Conservation (phyloP, 306 rosid species). For the Dryas drummondii region DNA sequence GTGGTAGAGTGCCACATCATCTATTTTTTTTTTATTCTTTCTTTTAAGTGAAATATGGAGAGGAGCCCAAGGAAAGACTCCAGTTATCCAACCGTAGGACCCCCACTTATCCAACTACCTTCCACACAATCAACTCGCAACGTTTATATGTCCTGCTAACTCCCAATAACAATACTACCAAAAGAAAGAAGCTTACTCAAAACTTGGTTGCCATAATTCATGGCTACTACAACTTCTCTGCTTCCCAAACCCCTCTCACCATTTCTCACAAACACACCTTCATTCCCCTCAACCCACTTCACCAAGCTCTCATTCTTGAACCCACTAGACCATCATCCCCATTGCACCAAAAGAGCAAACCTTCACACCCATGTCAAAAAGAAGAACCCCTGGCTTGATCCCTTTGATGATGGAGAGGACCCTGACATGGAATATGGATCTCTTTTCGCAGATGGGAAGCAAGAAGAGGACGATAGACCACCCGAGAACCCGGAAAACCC, state of each 20-base stretch:
- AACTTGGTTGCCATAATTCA: slow-evolving; percentile 6
- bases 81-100: slow-evolving; percentile 16
- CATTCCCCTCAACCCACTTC: slow-evolving; percentile 38
- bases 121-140: slow-evolving; percentile 58
- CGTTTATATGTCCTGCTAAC: not conserved
- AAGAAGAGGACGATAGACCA: slow-evolving; percentile 75
- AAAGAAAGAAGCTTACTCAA: not conserved
- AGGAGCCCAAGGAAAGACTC: not conserved
- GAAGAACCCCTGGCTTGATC: slow-evolving; percentile 79
- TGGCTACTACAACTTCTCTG: slow-evolving; percentile 62
- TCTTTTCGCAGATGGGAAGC: slow-evolving; percentile 68
- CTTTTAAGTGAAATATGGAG: not conserved
- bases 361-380: slow-evolving; percentile 44
- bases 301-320: slow-evolving; percentile 39
- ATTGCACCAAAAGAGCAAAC: slow-evolving; percentile 28
- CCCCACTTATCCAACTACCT: slow-evolving; percentile 73
- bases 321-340: slow-evolving; percentile 30
- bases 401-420: slow-evolving; percentile 78
- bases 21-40: no score
- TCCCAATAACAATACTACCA: slow-evolving; percentile 7
- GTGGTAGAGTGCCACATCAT: no score
- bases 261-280: slow-evolving; percentile 54
- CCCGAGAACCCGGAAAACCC: slow-evolving; percentile 76
- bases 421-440: slow-evolving; percentile 71
- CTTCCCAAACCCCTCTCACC: slow-evolving; percentile 55